Conservation (phyloP, 1,139 yeast species). For the Blastobotrys indianensis region DNA sequence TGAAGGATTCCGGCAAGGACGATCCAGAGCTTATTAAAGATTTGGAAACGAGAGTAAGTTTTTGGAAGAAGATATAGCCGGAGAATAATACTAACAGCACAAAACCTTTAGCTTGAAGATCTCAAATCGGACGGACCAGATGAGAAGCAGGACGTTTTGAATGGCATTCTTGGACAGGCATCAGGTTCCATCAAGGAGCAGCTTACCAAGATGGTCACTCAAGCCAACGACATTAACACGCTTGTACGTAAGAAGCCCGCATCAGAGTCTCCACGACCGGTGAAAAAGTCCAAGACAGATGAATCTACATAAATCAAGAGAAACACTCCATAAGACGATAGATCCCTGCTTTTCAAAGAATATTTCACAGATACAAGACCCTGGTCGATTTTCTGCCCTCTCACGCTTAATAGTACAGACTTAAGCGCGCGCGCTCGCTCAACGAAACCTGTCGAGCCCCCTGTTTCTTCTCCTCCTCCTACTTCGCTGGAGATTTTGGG, state of each 20-base stretch:
- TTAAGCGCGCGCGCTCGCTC: no score
- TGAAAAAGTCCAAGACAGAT: neutral
- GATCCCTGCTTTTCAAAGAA: no score
- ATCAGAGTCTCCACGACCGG: constrained; percentile 19
- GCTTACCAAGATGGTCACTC: constrained; percentile 17
- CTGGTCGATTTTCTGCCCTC: no score
- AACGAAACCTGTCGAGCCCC: no score
- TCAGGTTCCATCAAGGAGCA: constrained; percentile 23
- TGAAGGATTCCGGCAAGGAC: constrained; percentile 42
- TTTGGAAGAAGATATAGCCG: constrained; percentile 1
- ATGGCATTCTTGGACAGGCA: constrained; percentile 57
- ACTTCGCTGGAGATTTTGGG: no score
- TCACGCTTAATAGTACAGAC: no score
- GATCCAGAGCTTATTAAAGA: constrained; percentile 51
- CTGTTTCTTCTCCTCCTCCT: no score
- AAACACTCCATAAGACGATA: no score
- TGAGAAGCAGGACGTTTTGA: constrained; percentile 54
- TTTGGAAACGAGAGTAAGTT: constrained; percentile 36
- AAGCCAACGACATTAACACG: constrained; percentile 52
- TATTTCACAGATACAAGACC: no score
- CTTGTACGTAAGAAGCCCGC: constrained; percentile 49
- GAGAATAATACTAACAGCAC: constrained; percentile 3
- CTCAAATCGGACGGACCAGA: constrained; percentile 20
- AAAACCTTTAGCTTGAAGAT: constrained; percentile 11
- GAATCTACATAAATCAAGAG: no score